phyloP scores from a whole-genome alignment of 768 basidiomycete genomes.

The Infundibulicybe gibba region DNA sequence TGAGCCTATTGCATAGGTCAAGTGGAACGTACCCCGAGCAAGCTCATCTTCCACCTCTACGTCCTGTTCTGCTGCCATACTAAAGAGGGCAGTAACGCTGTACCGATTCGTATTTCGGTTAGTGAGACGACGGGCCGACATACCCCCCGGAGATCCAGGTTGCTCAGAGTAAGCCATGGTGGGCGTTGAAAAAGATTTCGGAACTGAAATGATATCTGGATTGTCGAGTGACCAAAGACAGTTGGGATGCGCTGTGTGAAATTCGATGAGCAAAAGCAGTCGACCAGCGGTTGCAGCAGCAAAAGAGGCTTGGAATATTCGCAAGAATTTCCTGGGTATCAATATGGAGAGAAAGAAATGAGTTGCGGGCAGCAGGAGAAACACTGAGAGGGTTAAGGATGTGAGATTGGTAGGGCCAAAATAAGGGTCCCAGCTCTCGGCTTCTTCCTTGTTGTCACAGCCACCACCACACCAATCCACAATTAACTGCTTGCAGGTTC shows the following conservation, averaged over 20 bases:
- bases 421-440: conserved; percentile 6
- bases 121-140: conserved; percentile 73
- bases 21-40: conserved; percentile 70
- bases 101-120: conserved; percentile 96
- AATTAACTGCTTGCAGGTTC: no score
- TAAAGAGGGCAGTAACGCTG: conserved; percentile 92
- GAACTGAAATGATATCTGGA: conserved; percentile 8
- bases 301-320: conserved; percentile 18
- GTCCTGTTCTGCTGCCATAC: conserved; percentile 98
- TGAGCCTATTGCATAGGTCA: conserved; percentile 3
- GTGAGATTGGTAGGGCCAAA: conserved; percentile 1
- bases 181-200: conserved; percentile 25
- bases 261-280: conserved; percentile 27
- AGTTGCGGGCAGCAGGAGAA: not conserved
- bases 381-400: no score
- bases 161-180: conserved; percentile 62
- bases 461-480: not conserved
- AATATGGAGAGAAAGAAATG: conserved; percentile 16
- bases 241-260: conserved; percentile 7
- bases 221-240: conserved; percentile 6
- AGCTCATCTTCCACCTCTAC: conserved; percentile 97
- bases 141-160: conserved; percentile 58
- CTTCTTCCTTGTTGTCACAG: conserved; percentile 12
- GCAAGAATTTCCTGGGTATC: conserved; percentile 32
- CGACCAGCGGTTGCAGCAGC: conserved; percentile 40